A percentile compares a stretch with the other conserved stretches of the same genome.
phyloP scores from a whole-genome alignment of 1,284 basidiomycete species.

The Cutaneotrichosporon cutaneum region DNA sequence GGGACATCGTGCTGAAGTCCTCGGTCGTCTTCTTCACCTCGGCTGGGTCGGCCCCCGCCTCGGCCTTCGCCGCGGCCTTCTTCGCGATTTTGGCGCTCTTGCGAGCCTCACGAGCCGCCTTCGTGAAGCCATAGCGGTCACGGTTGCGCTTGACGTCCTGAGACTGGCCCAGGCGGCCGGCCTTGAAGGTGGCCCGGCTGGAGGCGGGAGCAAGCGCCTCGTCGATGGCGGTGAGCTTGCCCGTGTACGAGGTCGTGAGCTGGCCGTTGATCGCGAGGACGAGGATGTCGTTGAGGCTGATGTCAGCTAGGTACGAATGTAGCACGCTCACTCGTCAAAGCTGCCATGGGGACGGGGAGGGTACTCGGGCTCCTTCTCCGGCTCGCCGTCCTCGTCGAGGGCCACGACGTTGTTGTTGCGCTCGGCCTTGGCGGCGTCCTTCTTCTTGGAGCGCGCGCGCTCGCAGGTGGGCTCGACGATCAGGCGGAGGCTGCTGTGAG shows the following conservation, averaged over 20 bases:
- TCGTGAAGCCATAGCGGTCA: background rate
- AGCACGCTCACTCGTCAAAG: conserved; percentile 34
- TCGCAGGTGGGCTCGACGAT: conserved; percentile 36
- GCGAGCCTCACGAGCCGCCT: background rate
- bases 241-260: conserved; percentile 21
- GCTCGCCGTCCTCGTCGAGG: conserved; percentile 29
- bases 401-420: conserved; percentile 20
- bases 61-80: background rate
- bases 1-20: background rate
- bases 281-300: conserved; percentile 33
- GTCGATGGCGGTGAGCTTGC: conserved; percentile 22
- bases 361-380: conserved; percentile 25
- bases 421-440: conserved; percentile 23
- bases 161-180: conserved; percentile 5
- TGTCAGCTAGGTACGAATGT: background rate
- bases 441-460: conserved; percentile 24
- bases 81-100: background rate
- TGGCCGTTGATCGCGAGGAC: conserved; percentile 36
- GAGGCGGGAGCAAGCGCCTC: conserved; percentile 26
- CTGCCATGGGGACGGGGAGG: conserved; percentile 37
- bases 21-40: background rate
- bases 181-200: background rate
- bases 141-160: conserved; percentile 17
- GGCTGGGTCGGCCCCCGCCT: no score
- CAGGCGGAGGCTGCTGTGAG: conserved; percentile 28